Evolutionary conservation across 169 alveolate species (phyloP).

Genomic region (Pseudocohnilembus persalinus): DNA sequence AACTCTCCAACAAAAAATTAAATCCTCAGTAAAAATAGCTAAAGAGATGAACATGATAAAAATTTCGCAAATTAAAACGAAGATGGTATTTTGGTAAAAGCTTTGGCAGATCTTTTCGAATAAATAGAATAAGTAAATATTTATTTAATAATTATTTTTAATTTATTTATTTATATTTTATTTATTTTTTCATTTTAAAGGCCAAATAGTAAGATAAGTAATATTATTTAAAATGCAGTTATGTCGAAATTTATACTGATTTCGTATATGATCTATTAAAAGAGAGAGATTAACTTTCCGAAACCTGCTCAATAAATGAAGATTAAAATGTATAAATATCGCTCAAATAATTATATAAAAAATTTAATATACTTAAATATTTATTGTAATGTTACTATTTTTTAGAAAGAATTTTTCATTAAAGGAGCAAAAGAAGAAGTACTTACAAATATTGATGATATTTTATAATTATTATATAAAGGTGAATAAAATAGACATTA

Average conservation of each 20-base stretch:
- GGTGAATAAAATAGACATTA: constrained; percentile 74
- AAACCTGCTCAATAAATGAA: constrained; percentile 54
- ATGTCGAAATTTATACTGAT: constrained; percentile 79
- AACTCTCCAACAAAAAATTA: no score
- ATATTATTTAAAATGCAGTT: constrained; percentile 53
- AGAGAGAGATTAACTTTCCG: constrained; percentile 41
- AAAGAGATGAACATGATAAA: no score
- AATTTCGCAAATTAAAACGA: no score
- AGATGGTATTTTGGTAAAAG: constrained; percentile 39
- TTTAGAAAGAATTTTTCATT: constrained; percentile 65
- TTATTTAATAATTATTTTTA: neutral
- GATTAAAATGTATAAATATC: constrained; percentile 46
- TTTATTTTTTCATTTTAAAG: no score
- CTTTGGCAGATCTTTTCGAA: constrained; percentile 45
- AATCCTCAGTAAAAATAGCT: no score
- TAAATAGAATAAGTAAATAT: constrained; percentile 29
- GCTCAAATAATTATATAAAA: neutral
- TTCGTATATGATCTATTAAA: constrained; percentile 68
- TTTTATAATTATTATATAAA: constrained; percentile 44
- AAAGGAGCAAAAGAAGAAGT: constrained; percentile 62
- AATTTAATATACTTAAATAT: neutral
- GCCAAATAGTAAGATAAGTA: constrained; percentile 26
- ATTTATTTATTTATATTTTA: neutral
- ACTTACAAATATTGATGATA: constrained; percentile 57
- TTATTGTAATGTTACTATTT: no score